Evolutionary conservation across 2,329 filamentous ascomycete genomes (phyloP), one percentile per base, ranked within the genome.

Genomic region (Bipolaris bicolor): DNA sequence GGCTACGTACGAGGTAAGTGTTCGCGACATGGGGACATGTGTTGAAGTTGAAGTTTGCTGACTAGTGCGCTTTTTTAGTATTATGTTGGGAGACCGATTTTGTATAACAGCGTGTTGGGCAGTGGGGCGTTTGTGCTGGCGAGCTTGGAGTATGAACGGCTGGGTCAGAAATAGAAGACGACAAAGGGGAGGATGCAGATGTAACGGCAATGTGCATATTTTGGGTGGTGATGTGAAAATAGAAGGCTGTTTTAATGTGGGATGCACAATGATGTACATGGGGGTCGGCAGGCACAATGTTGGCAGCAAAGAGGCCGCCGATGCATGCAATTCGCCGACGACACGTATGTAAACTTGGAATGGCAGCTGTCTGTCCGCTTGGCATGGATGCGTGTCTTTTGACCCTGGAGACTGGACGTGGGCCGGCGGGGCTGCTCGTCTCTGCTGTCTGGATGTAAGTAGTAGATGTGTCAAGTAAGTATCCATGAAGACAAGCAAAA

Each of bases 31-130:
- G n/a, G 9, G 11, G 13, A 16, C 20, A 18, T 1, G 16, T 5
- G 11, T n/a, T n/a, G 9, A 29, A 7, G 5, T 3, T 15, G 7
- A 29, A 43, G 33, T 16, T 34, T 34, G 41, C 47, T 58, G 49
- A 58, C 16, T 20, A 18, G 11, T 31, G 44, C 16, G 20, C n/a
- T 6, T 22, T 5, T 26, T 3, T 26, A 63, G 78, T 81, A 81
- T 56, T 81, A 82, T 62, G 74, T 77, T 20, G 74, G 73, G 1
- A 70, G 78, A 5, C 78, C 79, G 10, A 60, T 77, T 10, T 16
- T 61, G 1, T 68, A 66, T 39, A 58, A 68, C 45, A 69, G 64
- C 34, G 55, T 61, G 1, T 24, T 68, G 22, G 67, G 65, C 0
- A 60, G 58, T 26, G 62, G 53, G 4, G 65, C 69, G n/a, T 72